These are phyloP conservation scores for Hymenoscyphus occultus DNA, from an alignment of 2,329 filamentous ascomycete species.

Conservation along the genomic window DNA sequence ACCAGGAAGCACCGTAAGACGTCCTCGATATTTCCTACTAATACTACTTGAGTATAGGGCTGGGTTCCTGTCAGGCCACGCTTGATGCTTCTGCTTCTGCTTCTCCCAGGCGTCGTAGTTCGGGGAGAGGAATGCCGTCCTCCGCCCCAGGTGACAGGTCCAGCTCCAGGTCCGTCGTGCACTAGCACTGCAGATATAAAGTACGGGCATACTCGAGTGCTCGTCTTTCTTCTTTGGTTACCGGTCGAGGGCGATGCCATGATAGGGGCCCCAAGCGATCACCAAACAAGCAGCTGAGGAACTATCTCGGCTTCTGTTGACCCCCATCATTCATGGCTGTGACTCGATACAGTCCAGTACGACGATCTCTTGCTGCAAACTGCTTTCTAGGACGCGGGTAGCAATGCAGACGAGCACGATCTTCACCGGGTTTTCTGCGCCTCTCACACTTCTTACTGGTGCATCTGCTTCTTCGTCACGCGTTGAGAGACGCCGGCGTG, in stretches of 20 bases:
- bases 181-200: slow-evolving; percentile 2
- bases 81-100: not conserved
- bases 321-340: not conserved
- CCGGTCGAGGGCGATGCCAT: not conserved
- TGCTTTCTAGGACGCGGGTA: not conserved
- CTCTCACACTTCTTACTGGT: slow-evolving; percentile 3
- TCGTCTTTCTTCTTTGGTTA: slow-evolving; percentile 2
- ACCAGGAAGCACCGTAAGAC: not conserved
- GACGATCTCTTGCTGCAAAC: not conserved
- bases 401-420: slow-evolving; percentile 4
- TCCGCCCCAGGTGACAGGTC: not conserved
- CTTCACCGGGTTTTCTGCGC: slow-evolving; percentile 9
- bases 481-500: not conserved
- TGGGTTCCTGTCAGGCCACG: not conserved
- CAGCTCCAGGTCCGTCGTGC: not conserved
- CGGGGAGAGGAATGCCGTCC: not conserved
- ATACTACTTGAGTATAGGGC: not conserved
- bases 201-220: not conserved
- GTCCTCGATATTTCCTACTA: not conserved
- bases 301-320: not conserved
- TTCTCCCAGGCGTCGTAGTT: not conserved
- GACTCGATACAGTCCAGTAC: not conserved
- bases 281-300: not conserved
- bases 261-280: not conserved
- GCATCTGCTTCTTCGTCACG: slow-evolving; percentile 1